Conservation (phyloP, 2,329 filamentous ascomycete species). For the Sphaerulina populicola region DNA sequence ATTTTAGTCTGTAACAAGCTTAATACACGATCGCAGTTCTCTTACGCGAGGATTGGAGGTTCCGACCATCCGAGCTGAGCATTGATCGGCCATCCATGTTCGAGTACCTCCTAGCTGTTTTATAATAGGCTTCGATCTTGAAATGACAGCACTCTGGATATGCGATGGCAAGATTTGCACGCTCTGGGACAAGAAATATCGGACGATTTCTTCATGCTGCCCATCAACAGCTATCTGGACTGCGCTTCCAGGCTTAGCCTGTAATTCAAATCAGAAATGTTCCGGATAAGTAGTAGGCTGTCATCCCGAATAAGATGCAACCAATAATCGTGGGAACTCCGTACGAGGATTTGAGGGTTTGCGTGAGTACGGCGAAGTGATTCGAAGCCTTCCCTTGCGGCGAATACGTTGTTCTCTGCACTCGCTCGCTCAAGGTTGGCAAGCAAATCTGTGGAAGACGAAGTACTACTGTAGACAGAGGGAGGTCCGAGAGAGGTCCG, state of each 20-base stretch:
- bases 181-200: constrained; percentile 3
- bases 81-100: constrained; percentile 5
- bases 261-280: too few relatives aligned
- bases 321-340: too few relatives aligned
- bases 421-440: too few relatives aligned
- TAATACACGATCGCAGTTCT: not conserved
- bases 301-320: too few relatives aligned
- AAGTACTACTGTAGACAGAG: too few relatives aligned
- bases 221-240: constrained; percentile 6
- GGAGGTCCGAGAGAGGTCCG: too few relatives aligned
- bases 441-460: too few relatives aligned
- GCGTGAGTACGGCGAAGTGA: too few relatives aligned
- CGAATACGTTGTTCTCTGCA: too few relatives aligned
- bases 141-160: not conserved
- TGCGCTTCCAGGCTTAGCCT: constrained; percentile 5
- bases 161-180: constrained; percentile 1
- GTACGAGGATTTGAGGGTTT: too few relatives aligned
- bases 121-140: constrained; percentile 1
- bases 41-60: constrained; percentile 4
- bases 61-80: constrained; percentile 7
- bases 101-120: not conserved
- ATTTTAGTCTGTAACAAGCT: not conserved
- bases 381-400: too few relatives aligned
- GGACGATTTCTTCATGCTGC: constrained; percentile 3
- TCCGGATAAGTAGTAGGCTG: too few relatives aligned